Evolutionary conservation across 148 eudicot species (phyloP), one percentile per base, ranked within the genome.

Genomic region (Rhododendron molle): DNA sequence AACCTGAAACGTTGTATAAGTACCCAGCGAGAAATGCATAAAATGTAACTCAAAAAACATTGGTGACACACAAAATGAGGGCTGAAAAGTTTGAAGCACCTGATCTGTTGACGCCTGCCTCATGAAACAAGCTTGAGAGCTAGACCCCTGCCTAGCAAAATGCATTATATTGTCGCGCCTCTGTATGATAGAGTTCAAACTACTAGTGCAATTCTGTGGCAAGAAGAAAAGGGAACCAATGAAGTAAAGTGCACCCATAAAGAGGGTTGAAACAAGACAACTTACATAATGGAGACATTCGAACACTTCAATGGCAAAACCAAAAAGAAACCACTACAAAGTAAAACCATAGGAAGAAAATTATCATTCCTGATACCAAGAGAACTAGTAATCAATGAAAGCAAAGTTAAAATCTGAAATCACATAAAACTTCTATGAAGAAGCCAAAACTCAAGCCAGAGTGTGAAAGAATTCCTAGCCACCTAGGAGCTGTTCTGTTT

Each of bases 91-190:
- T 38, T 79, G 23, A 5, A 73, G 67, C 54, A 93, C 92, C 94
- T 92, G 92, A 73, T 94, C 88, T 5, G 26, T 77, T 62, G 94
- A 87, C 76, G 91, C 88, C 86, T 89, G 98, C 88, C 93, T 92
- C 98, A 95, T 95, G 87, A 87, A 93, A 83, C 84, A 81, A 82
- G 91, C 94, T 89, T 93, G 98, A 65, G 91, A 85, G 81, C 87
- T 79, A 20, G 94, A 91, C 21, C 92, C 91, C 90, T 95, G 98
- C 67, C 96, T 88, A 71, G 94, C 96, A 86, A 87, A 95, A 16
- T 62, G 44, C 82, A 88, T 52, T 79, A 89, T 88, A 86, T 88
- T 94, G 86, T 95, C 98, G 7, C 82, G 88, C 83, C 98, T 93
- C 86, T 87, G 89, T 49, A 91, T 88, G 85, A 89, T 84, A 81